Evolutionary conservation across 1,139 yeast species (phyloP).

Genomic region (Nadsonia commutata): DNA sequence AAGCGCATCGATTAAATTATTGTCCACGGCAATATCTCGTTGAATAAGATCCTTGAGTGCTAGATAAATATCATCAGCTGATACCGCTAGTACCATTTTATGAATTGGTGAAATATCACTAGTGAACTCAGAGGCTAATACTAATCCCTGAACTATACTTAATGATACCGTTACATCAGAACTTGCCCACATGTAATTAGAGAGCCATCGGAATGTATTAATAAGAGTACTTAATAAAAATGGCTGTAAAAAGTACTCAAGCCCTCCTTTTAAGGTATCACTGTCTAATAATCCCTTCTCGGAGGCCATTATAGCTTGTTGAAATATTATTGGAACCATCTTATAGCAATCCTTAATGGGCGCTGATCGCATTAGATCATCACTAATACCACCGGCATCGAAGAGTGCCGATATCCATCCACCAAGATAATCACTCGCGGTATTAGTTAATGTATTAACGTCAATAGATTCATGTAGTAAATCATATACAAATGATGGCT

Average conservation of each 20-base stretch:
- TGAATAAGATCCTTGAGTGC: conserved; percentile 6
- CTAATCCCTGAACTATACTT: conserved; percentile 21
- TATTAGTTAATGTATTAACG: conserved; percentile 14
- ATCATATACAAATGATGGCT: conserved; percentile 6
- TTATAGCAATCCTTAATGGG: conserved; percentile 53
- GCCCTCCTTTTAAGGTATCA: conserved; percentile 38
- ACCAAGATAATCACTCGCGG: conserved; percentile 34
- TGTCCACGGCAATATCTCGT: background rate
- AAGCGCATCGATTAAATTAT: background rate
- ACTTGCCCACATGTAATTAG: conserved; percentile 25
- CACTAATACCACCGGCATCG: conserved; percentile 78
- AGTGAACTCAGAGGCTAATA: conserved; percentile 23
- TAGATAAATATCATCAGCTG: conserved; percentile 17
- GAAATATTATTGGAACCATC: conserved; percentile 58
- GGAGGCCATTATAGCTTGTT: conserved; percentile 55
- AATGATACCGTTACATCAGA: conserved; percentile 20
- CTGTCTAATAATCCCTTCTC: conserved; percentile 38
- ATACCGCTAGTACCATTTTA: conserved; percentile 20
- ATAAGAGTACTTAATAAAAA: conserved; percentile 34
- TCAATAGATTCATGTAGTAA: conserved; percentile 3
- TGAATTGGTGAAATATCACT: conserved; percentile 28
- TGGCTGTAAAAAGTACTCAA: conserved; percentile 53
- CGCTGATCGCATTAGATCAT: conserved; percentile 56
- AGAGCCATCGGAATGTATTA: conserved; percentile 28
- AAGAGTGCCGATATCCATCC: conserved; percentile 75